Evolutionary conservation across 176 grass and related monocot genomes (phyloP).

Genomic region (Aegilops speltoides): DNA sequence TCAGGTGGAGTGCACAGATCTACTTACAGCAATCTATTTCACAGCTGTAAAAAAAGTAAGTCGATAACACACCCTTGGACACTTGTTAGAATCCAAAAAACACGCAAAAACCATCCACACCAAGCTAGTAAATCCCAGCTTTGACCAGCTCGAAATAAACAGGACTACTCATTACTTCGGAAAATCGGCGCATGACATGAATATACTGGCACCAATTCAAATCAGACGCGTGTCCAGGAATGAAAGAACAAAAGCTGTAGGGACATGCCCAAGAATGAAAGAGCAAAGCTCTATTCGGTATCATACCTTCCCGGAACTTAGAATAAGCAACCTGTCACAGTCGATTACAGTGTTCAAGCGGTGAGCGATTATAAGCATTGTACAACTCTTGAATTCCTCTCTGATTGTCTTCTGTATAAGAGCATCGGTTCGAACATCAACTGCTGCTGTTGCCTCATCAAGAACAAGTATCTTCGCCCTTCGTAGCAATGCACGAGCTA

Average conservation of each 20-base stretch:
- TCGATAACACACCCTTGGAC: background rate
- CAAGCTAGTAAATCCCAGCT: background rate
- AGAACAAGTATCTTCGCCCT: conserved; percentile 98
- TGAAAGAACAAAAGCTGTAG: conserved; percentile 13
- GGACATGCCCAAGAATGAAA: conserved; percentile 7
- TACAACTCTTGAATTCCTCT: conserved; percentile 98
- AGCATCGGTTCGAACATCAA: conserved; percentile 97
- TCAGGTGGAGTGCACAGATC: background rate
- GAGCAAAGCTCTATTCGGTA: conserved; percentile 7
- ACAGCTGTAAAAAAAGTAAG: background rate
- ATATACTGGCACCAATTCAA: conserved; percentile 10
- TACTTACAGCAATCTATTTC: background rate
- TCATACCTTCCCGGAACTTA: conserved; percentile 79
- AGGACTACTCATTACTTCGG: background rate
- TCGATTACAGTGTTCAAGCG: conserved; percentile 96
- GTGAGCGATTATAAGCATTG: conserved; percentile 97
- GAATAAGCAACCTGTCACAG: conserved; percentile 87
- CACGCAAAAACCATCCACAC: background rate
- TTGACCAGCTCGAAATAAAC: background rate
- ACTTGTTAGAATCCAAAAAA: background rate
- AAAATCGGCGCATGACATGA: background rate
- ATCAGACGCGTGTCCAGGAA: conserved; percentile 7
- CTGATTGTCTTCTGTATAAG: conserved; percentile 99
- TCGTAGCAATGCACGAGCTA: conserved; percentile 89
- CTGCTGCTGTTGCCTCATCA: conserved; percentile 95